Base-by-base conservation (phyloP, 2,329 filamentous ascomycete species). In the Daldinia eschscholtzii region DNA sequence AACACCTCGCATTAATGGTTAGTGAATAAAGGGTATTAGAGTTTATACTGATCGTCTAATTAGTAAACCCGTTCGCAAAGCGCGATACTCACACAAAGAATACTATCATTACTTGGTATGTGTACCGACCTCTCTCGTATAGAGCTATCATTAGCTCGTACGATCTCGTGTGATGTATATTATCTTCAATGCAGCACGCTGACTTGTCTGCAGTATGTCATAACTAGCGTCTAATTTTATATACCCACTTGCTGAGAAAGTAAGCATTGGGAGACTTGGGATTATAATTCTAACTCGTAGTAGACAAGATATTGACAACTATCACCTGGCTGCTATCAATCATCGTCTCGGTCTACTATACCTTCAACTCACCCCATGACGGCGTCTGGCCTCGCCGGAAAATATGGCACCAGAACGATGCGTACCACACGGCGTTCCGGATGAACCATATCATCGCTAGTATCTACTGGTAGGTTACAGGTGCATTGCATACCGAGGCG, bases 41-140 rank as follows among this genome's bases (percentile, higher is more conserved):
- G n/a, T 1, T 28, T 20, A 26, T 52, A 50, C 57, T 67, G 35
- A 70, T 53, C 23, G 3, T 28, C 28, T 20, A 12, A 58, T 33
- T 33, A 92, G 91, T 88, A 78, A 96, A 96, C 79, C 93, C 93
- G 30, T 96, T 96, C 81, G 83, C 87, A 67, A 89, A 86, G 80
- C 89, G 89, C 75, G 91, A 94, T 67, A 84, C 87, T 18, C 90
- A 93, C 77, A 85, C 85, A 68, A 80, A 82, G 33, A 83, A 83
- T 69, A 84, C 89, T 57, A 83, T 97, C 74, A 83, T 88, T 72
- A 84, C 88, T 39, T 96, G 68, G 68, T 65, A 67, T 64, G 61
- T 68, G 7, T 30, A 28, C 23, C 10, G 37, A 1, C 37, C 6
- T 57, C 37, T 57, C 39, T 33, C 26, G 5, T 57, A 41, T 12